Evolutionary conservation across 208 protist species (phyloP).

Genomic region (Wallacemonas sp.): DNA sequence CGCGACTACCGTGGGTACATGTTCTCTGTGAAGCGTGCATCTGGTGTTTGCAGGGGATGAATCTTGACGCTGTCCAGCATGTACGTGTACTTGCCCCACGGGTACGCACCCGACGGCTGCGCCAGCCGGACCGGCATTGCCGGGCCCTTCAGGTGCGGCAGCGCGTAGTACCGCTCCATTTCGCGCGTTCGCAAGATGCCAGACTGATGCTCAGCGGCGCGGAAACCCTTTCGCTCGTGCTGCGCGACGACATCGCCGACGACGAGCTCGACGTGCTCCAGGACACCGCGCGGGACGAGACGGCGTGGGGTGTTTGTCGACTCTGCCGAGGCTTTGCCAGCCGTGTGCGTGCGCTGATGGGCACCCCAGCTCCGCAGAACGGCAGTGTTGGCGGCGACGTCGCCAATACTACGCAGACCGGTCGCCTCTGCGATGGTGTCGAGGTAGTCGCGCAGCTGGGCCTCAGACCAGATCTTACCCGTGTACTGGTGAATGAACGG

Average conservation of each 20-base stretch:
- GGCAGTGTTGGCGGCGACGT: conserved; percentile 23
- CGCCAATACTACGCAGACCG: conserved; percentile 50
- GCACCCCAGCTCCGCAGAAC: conserved; percentile 30
- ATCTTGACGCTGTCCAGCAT: conserved; percentile 43
- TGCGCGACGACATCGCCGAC: conserved; percentile 53
- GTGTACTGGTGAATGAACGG: conserved; percentile 83
- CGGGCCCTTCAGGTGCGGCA: conserved; percentile 61
- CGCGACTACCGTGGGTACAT: conserved; percentile 56
- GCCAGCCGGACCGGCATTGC: conserved; percentile 54
- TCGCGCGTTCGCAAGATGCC: conserved; percentile 57
- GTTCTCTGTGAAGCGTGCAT: conserved; percentile 52
- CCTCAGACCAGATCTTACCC: conserved; percentile 50
- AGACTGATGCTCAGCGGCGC: conserved; percentile 35
- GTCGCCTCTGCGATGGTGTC: conserved; percentile 46
- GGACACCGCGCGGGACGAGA: conserved; percentile 43
- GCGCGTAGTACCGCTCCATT: conserved; percentile 78
- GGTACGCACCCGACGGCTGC: conserved; percentile 56
- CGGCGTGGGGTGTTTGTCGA: conserved; percentile 19
- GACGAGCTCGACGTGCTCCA: conserved; percentile 69
- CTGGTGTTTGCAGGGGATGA: conserved; percentile 64
- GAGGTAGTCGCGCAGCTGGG: conserved; percentile 45
- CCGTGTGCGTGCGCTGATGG: not conserved
- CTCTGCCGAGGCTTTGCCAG: conserved; percentile 9
- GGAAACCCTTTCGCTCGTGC: conserved; percentile 44
- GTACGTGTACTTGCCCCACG: conserved; percentile 56